Conservation (phyloP, 2,329 filamentous ascomycete genomes). For the Pseudogymnoascus destructans region DNA sequence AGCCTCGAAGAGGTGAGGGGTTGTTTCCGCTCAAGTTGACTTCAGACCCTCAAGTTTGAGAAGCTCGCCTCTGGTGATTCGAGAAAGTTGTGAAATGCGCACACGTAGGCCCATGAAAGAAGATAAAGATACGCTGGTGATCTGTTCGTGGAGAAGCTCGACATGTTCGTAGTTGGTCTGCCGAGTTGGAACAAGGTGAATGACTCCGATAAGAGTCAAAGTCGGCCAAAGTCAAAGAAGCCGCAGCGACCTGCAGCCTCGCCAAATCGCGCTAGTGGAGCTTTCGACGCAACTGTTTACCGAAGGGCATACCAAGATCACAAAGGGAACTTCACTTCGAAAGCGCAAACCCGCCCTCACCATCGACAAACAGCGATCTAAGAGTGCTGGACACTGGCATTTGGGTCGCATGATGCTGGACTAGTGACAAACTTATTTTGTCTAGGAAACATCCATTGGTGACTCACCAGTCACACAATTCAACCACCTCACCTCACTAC, state of each 20-base stretch:
- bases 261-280: constrained; percentile 8
- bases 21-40: neutral
- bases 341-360: neutral
- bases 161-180: neutral
- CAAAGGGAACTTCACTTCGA: neutral
- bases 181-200: neutral
- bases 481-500: neutral
- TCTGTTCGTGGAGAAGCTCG: neutral
- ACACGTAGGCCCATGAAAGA: neutral
- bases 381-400: constrained; percentile 8
- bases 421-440: constrained; percentile 4
- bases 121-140: neutral
- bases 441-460: neutral
- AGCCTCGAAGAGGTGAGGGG: neutral
- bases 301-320: neutral
- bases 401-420: constrained; percentile 4
- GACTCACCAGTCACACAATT: neutral
- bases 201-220: neutral
- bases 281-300: constrained; percentile 6
- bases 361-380: constrained; percentile 5
- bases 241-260: neutral
- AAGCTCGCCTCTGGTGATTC: neutral
- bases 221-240: neutral
- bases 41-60: neutral
- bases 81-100: neutral